A percentile compares a stretch with the other conserved stretches of the same genome.
Conservation (phyloP, 768 basidiomycete species). For the Tulasnella sp. region DNA sequence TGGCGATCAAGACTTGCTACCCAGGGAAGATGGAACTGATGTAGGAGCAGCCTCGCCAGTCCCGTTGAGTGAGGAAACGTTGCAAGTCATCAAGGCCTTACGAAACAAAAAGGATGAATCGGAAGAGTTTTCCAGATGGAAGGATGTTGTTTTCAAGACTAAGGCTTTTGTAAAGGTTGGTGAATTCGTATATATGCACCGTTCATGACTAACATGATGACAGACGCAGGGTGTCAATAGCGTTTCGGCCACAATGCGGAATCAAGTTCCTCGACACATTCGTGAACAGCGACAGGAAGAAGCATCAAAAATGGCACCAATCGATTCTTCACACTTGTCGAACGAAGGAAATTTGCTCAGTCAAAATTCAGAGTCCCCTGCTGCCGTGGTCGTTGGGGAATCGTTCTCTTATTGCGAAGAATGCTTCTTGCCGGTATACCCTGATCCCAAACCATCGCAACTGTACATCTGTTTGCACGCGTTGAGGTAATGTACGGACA, state of each 20-base stretch:
- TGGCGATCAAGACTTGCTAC: slow-evolving; percentile 32
- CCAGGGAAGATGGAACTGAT: slow-evolving; percentile 74
- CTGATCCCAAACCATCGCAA: slow-evolving; percentile 84
- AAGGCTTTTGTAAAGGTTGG: too few species aligned
- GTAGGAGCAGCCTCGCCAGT: slow-evolving; percentile 83
- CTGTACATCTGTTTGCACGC: slow-evolving; percentile 96
- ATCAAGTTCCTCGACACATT: neutral
- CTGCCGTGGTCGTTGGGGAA: slow-evolving; percentile 6
- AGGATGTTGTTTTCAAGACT: slow-evolving; percentile 69
- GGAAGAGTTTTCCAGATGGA: slow-evolving; percentile 82
- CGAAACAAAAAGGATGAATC: slow-evolving; percentile 83
- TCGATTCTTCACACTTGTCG: neutral
- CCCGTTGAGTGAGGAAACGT: slow-evolving; percentile 61
- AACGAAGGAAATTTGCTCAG: neutral
- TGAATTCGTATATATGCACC: too few species aligned
- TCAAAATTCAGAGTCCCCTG: slow-evolving; percentile 1
- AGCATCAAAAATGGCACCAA: neutral
- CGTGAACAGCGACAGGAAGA: neutral
- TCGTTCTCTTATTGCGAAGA: slow-evolving; percentile 57
- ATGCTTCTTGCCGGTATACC: slow-evolving; percentile 85
- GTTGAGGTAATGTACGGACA: slow-evolving; percentile 35
- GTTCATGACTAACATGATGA: slow-evolving; percentile 1
- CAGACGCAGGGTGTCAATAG: neutral
- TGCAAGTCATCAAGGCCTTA: slow-evolving; percentile 60
- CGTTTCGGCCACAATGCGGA: neutral